Evolutionary conservation across 768 basidiomycete species (phyloP).

Genomic region (Mycena capillaripes): DNA sequence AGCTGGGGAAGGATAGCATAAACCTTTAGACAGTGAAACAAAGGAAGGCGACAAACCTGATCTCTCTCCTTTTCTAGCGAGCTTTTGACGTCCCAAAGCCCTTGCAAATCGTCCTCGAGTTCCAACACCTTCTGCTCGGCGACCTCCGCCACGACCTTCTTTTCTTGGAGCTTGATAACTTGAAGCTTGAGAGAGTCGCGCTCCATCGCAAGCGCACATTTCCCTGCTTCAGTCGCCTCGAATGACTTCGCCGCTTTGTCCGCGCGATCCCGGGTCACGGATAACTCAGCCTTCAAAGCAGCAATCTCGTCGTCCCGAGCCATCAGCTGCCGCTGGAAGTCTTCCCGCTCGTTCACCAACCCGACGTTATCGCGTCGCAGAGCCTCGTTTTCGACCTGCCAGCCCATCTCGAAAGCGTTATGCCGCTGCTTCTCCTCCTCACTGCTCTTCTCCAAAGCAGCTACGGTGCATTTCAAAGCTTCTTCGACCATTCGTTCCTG

Average conservation of each 20-base stretch:
- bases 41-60: constrained; percentile 55
- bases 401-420: constrained; percentile 55
- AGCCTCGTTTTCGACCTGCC: constrained; percentile 66
- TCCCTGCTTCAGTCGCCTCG: constrained; percentile 53
- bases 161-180: constrained; percentile 57
- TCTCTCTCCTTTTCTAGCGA: constrained; percentile 68
- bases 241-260: constrained; percentile 66
- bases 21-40: neutral
- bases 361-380: constrained; percentile 59
- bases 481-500: constrained; percentile 54
- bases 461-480: constrained; percentile 53
- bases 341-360: constrained; percentile 59
- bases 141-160: constrained; percentile 60
- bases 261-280: constrained; percentile 76
- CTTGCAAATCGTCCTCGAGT: constrained; percentile 68
- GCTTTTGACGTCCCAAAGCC: constrained; percentile 64
- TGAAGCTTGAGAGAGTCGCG: constrained; percentile 56
- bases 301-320: constrained; percentile 59
- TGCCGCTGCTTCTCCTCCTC: constrained; percentile 60
- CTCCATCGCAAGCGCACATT: constrained; percentile 54
- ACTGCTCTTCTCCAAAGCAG: constrained; percentile 57
- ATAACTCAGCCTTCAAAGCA: constrained; percentile 71
- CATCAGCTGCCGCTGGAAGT: constrained; percentile 53
- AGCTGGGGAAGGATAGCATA: constrained; percentile 58
- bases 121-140: constrained; percentile 69